These are phyloP conservation scores for Aspergillus proliferans DNA, from an alignment of 2,329 filamentous ascomycete species.

Conservation along the genomic window DNA sequence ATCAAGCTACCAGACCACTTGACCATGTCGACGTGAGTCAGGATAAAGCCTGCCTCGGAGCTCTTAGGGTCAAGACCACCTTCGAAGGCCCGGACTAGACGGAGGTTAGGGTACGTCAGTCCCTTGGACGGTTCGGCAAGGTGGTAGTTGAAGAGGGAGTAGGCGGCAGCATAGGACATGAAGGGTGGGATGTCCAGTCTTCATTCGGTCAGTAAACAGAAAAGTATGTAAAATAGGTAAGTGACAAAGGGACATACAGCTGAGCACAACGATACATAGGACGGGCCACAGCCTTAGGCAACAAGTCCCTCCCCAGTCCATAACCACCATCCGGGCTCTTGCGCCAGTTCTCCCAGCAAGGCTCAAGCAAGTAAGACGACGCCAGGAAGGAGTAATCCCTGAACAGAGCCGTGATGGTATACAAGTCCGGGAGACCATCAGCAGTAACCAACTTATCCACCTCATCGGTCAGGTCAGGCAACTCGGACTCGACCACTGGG, in stretches of 20 bases:
- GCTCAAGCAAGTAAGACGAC: conserved; percentile 84
- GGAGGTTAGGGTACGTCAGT: conserved; percentile 58
- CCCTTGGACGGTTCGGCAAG: conserved; percentile 52
- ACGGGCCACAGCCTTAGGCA: conserved; percentile 69
- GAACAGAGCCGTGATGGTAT: conserved; percentile 78
- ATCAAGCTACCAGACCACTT: conserved; percentile 74
- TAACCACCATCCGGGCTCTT: conserved; percentile 60
- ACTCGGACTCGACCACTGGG: conserved; percentile 62
- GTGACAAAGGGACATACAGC: conserved; percentile 56
- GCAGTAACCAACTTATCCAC: conserved; percentile 59
- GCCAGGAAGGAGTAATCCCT: conserved; percentile 88
- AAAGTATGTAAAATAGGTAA: neutral
- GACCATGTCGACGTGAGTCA: conserved; percentile 95
- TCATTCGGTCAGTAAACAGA: conserved; percentile 15
- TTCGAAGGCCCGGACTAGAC: conserved; percentile 86
- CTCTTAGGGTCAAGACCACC: conserved; percentile 77
- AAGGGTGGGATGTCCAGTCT: conserved; percentile 77
- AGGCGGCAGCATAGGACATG: conserved; percentile 72
- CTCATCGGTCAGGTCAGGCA: conserved; percentile 68
- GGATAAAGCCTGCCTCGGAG: conserved; percentile 91
- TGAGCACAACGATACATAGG: conserved; percentile 79
- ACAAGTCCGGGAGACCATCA: conserved; percentile 59
- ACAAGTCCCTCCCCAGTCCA: conserved; percentile 65
- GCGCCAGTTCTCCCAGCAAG: conserved; percentile 70
- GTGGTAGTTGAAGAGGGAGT: conserved; percentile 58